Evolutionary conservation across 192 early-diverging fungal genomes (phyloP).

Genomic region (Lunasporangiospora selenospora): DNA sequence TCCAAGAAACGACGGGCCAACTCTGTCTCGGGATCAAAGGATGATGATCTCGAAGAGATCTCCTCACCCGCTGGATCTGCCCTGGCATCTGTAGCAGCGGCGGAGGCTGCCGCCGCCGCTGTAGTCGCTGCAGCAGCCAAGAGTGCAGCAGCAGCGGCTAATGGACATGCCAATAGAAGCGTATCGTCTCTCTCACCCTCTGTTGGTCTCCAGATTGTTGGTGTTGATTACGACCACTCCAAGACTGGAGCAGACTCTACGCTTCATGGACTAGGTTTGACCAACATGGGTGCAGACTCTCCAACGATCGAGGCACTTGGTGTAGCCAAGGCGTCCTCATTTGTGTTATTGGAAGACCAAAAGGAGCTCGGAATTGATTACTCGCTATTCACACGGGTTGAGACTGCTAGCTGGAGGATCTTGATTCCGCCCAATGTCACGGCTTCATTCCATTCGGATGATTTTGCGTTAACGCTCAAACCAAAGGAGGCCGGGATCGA

Average conservation of each 20-base stretch:
- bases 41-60: not conserved
- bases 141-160: slow-evolving; percentile 3
- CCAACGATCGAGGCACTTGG: slow-evolving; percentile 16
- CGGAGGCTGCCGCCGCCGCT: slow-evolving; percentile 11
- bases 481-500: slow-evolving; percentile 3
- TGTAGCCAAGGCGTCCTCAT: slow-evolving; percentile 22
- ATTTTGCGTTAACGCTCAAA: slow-evolving; percentile 26
- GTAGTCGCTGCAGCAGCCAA: slow-evolving; percentile 23
- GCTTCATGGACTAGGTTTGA: slow-evolving; percentile 12
- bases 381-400: slow-evolving; percentile 26
- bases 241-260: not conserved
- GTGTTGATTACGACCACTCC: slow-evolving; percentile 8
- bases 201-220: slow-evolving; percentile 11
- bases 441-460: slow-evolving; percentile 28
- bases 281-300: not conserved
- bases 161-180: not conserved
- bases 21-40: not conserved
- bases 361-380: slow-evolving; percentile 31
- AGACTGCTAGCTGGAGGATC: slow-evolving; percentile 39
- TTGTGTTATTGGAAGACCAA: slow-evolving; percentile 12
- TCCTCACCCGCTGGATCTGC: not conserved
- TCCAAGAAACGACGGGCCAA: slow-evolving; percentile 39
- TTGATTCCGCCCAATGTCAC: slow-evolving; percentile 33
- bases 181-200: not conserved
- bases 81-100: slow-evolving; percentile 2